Evolutionary conservation across 2,329 filamentous ascomycete genomes (phyloP), one percentile per base, ranked within the genome.

Genomic region (Aspergillus nomiae): DNA sequence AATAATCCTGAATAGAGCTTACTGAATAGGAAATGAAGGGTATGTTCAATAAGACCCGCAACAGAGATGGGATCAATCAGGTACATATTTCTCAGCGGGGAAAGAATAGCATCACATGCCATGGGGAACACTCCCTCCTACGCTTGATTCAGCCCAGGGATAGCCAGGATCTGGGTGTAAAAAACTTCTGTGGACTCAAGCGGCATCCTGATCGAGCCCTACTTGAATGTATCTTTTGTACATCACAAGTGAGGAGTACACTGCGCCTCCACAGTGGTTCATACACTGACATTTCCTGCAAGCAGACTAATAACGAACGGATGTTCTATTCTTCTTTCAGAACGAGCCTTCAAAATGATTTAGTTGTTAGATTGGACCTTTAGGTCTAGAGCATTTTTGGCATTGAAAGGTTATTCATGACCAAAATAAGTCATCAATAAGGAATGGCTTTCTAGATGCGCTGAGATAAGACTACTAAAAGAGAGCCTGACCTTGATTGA

Each of bases 401-500:
- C 10, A 24, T 54, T 19, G 14, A 26, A 36, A 16, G 24, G 7
- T 24, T 55, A 24, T 30, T 41, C 1, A 24, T 55, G 19, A n/a
- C 51, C 10, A 19, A 8, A 55, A 43, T 34, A 59, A 45, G 48
- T 30, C 26, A n/a, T 59, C 28, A 51, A 59, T 45, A 46, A 26
- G 34, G 24, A 14, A 21, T 14, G 11, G 11, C 21, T 28, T 53
- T n/a, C 12, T 53, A 46, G 30, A 51, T 58, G 21, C 2, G 12
- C n/a, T n/a, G 41, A 21, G 19, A 36, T 26, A 30, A 36, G 11
- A 19, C 21, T 26, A 59, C 38, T 54, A 55, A 9, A 21, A 21
- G 43, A 24, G 48, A 53, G 38, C 21, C 21, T 24, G 21, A 28
- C 34, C 9, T 32, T 50, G 50, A 66, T 66, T 66, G 60, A 66